Conservation (phyloP, 2,329 filamentous ascomycete species). For the Ceratocystis smalleyi region DNA sequence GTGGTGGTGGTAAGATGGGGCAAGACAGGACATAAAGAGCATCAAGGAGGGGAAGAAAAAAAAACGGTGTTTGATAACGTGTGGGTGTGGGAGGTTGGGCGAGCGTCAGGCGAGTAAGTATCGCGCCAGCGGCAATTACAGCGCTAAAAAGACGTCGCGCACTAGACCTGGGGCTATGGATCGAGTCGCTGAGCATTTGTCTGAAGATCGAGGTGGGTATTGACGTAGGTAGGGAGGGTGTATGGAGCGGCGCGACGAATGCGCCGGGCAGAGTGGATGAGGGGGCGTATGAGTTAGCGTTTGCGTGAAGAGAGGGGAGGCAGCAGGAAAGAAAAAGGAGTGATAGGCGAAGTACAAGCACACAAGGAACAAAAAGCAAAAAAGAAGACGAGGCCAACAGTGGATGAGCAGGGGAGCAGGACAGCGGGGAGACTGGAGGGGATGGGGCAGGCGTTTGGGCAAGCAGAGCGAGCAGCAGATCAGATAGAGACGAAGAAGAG, state of each 20-base stretch:
- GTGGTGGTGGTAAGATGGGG: too few species aligned
- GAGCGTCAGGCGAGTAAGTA: not conserved
- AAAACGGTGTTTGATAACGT: not conserved
- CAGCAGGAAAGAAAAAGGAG: not conserved
- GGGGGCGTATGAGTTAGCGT: not conserved
- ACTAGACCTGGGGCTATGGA: not conserved
- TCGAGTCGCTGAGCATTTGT: not conserved
- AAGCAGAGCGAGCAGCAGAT: too few species aligned
- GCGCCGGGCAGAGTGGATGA: not conserved
- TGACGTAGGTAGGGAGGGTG: not conserved
- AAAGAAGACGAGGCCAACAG: not conserved
- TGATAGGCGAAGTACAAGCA: not conserved
- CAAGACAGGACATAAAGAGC: too few species aligned
- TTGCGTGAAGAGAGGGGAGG: not conserved
- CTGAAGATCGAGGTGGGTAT: not conserved
- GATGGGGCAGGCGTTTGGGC: too few species aligned
- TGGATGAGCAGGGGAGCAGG: not conserved
- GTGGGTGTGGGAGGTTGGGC: not conserved
- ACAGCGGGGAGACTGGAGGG: not conserved
- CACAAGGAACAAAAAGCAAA: not conserved
- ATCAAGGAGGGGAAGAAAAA: not conserved
- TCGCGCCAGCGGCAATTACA: not conserved
- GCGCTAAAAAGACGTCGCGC: not conserved
- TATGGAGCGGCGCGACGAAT: constrained; percentile 6
- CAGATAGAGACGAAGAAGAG: not conserved